Base-by-base conservation (phyloP, 2,329 filamentous ascomycete genomes). In the Lithohypha guttulata region DNA sequence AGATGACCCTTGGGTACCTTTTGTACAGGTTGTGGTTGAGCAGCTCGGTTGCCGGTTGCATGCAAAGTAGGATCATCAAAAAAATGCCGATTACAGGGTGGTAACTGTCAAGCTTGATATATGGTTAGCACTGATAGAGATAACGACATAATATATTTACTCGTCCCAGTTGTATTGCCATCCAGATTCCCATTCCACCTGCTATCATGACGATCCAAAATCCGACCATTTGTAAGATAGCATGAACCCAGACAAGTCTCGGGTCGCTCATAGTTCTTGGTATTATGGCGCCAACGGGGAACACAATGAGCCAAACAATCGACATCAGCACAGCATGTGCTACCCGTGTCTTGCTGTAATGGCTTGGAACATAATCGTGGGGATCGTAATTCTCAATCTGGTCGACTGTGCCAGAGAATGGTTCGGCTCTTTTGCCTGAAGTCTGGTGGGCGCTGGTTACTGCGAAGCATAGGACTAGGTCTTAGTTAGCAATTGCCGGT, bases 1-100 rank as follows among this genome's bases (percentile, higher is more conserved):
- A 46, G 6, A 41, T 38, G 19, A 47, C 35, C 10, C 53, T 52
- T 2, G 59, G 57, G 11, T 62, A 59, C 43, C 62, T 65, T 34
- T 64, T 61, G 57, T 65, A 74, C 22, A 65, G 48, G 4, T 52
- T 44, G 39, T 56, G 52, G 27, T 55, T 49, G 17, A 49, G 35
- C 11, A 54, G 34, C 15, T 54, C 52, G 13, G 51, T 49, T 10
- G 55, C 34, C 3, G 52, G 54, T 39, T 58, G 55, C 7, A 55
- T 6, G 13, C 47, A 42, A 28, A 56, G 32, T 10, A 54, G 42
- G n/a, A 41, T 46, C 10, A 56, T 45, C n/a, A 57, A 29, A 2
- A 51, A 36, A 3, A 53, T 46, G 8, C 55, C 54, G 17, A 56
- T 43, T 9, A 56, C 47, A 2, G 51, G 49, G 41, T 56, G 55